Percentiles rank a stretch among this genome's conserved stretches.
Conservation (phyloP, 2,329 filamentous ascomycete genomes). For the Cordyceps pruinosa region DNA sequence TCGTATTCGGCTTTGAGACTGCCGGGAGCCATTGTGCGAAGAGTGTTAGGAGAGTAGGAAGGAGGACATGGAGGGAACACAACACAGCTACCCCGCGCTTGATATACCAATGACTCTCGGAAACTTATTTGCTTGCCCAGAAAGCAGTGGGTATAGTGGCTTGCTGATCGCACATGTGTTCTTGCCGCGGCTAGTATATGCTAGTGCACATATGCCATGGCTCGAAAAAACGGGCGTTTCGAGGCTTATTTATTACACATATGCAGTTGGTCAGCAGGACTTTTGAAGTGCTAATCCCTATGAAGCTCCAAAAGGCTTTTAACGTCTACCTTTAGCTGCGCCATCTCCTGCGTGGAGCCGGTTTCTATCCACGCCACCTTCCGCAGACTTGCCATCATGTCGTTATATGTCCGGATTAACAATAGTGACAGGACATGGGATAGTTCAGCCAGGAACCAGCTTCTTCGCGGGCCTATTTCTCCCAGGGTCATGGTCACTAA, state of each 20-base stretch:
- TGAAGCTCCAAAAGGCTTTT: neutral
- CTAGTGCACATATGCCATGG: neutral
- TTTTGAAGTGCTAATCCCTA: neutral
- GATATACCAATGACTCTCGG: neutral
- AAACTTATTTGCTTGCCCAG: neutral
- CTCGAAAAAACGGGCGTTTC: neutral
- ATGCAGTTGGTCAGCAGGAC: neutral
- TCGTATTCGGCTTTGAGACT: slow-evolving; percentile 16
- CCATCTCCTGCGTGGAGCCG: slow-evolving; percentile 13
- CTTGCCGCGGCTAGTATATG: neutral
- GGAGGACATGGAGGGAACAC: neutral
- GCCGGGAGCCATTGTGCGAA: neutral
- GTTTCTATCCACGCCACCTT: slow-evolving; percentile 14
- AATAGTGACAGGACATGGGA: neutral
- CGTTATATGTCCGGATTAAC: slow-evolving; percentile 7
- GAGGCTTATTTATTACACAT: neutral
- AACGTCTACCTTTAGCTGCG: slow-evolving; percentile 11
- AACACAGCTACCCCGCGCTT: neutral
- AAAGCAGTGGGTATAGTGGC: neutral
- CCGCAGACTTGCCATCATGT: slow-evolving; percentile 11
- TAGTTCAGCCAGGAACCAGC: slow-evolving; percentile 15
- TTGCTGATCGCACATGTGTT: neutral
- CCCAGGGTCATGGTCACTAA: slow-evolving; percentile 13
- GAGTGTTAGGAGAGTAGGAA: neutral
- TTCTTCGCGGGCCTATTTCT: neutral